These are phyloP conservation scores for Anthoceros angustus DNA, from an alignment of 225 moss, liverwort and hornwort genomes.

Conservation along the genomic window DNA sequence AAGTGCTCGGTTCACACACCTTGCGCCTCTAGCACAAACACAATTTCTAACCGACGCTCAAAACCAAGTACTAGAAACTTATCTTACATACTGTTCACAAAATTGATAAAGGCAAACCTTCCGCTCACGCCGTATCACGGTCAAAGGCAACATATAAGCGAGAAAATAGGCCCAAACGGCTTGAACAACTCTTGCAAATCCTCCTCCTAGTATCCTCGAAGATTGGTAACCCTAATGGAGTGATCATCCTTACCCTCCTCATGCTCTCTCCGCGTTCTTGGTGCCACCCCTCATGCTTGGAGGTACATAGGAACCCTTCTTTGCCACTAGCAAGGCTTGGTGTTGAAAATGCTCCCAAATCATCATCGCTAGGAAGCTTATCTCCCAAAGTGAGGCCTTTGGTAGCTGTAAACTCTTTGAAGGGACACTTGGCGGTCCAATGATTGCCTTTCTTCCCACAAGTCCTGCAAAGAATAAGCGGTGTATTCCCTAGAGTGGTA, in stretches of 20 bases:
- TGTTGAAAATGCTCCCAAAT: constrained; percentile 29
- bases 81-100: constrained; percentile 62
- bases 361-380: constrained; percentile 36
- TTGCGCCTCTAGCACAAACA: too few species aligned
- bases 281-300: constrained; percentile 63
- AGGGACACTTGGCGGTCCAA: constrained; percentile 52
- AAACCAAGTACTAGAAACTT: constrained; percentile 5
- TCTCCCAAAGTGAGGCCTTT: constrained; percentile 31
- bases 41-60: background rate
- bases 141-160: constrained; percentile 86
- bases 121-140: constrained; percentile 80
- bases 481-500: constrained; percentile 34
- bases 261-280: constrained; percentile 81
- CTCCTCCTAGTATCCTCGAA: constrained; percentile 81
- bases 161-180: constrained; percentile 78
- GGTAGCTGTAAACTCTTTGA: constrained; percentile 31
- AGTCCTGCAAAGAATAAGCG: constrained; percentile 41
- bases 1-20: too few species aligned
- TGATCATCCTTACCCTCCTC: constrained; percentile 84
- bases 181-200: constrained; percentile 91
- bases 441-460: constrained; percentile 55
- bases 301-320: constrained; percentile 76
- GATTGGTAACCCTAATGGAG: constrained; percentile 75
- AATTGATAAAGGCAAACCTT: constrained; percentile 88
- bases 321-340: constrained; percentile 38